A percentile compares a stretch with the other conserved stretches of the same genome.
Evolutionary conservation across 2,329 filamentous ascomycete genomes (phyloP).

Genomic region (Trichoderma koningiopsis): DNA sequence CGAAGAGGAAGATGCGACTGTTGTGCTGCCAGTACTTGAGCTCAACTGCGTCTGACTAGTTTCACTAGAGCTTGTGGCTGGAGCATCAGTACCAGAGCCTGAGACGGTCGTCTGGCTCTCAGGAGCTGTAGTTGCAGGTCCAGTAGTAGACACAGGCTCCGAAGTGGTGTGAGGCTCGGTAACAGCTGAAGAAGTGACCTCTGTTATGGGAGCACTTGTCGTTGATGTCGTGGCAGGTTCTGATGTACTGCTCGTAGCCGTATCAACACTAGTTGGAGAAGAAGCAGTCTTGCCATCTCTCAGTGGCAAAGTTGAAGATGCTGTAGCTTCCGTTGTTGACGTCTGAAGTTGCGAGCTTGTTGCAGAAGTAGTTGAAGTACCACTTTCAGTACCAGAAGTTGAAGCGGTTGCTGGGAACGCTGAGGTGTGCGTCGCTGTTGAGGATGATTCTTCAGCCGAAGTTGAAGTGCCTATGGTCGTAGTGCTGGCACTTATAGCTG

Average conservation of each 20-base stretch:
- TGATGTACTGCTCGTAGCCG: neutral
- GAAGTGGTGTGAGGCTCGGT: neutral
- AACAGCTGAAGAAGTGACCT: neutral
- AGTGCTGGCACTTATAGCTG: neutral
- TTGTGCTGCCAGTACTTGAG: neutral
- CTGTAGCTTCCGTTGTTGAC: neutral
- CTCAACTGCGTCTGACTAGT: neutral
- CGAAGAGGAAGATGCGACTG: neutral
- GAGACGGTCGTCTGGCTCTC: neutral
- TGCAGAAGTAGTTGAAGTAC: neutral
- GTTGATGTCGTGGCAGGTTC: neutral
- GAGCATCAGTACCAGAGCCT: neutral
- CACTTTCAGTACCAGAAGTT: neutral
- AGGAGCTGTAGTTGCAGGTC: neutral
- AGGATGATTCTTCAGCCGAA: neutral
- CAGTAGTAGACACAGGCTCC: neutral
- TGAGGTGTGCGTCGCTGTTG: neutral
- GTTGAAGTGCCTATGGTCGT: neutral
- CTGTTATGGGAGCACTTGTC: neutral
- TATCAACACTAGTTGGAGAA: neutral
- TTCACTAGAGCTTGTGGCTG: neutral
- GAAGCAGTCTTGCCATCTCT: neutral
- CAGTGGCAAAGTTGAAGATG: neutral
- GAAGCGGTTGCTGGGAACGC: neutral
- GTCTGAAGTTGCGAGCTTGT: neutral